A percentile compares a stretch with the other conserved stretches of the same genome.
Evolutionary conservation across 148 eudicot genomes (phyloP).

Genomic region (Camellia sinensis): DNA sequence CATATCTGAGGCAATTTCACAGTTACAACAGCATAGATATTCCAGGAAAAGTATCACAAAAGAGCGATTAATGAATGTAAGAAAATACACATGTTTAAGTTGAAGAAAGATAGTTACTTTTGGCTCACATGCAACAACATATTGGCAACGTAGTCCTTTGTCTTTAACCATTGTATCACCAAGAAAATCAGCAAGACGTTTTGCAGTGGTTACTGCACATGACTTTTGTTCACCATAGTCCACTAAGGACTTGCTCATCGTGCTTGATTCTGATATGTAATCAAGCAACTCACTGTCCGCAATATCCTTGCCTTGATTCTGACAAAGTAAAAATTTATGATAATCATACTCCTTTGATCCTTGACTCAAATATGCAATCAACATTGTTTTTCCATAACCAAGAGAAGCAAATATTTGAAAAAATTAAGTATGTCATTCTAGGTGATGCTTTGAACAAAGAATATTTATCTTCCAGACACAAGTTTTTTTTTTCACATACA

Average conservation of each 20-base stretch:
- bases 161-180: constrained; percentile 99
- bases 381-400: background rate
- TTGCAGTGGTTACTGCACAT: constrained; percentile 98
- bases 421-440: background rate
- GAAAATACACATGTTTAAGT: background rate
- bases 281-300: constrained; percentile 94
- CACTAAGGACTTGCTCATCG: constrained; percentile 97
- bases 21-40: background rate
- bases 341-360: background rate
- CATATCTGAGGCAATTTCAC: background rate
- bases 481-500: constrained; percentile 47
- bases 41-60: background rate
- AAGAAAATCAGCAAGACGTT: constrained; percentile 92
- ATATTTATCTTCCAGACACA: background rate
- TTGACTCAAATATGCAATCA: background rate
- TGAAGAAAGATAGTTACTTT: constrained; percentile 48
- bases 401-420: constrained; percentile 11
- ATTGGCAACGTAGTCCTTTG: constrained; percentile 93
- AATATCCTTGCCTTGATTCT: constrained; percentile 92
- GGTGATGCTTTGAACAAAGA: background rate
- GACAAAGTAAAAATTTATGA: constrained; percentile 27
- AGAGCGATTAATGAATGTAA: background rate
- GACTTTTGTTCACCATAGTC: constrained; percentile 98
- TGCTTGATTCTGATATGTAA: constrained; percentile 97
- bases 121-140: constrained; percentile 94